A percentile compares a stretch with the other conserved stretches of the same genome.
These are phyloP conservation scores for Hyphopichia pseudoburtonii DNA, from an alignment of 1,139 yeast genomes.

Conservation along the genomic window DNA sequence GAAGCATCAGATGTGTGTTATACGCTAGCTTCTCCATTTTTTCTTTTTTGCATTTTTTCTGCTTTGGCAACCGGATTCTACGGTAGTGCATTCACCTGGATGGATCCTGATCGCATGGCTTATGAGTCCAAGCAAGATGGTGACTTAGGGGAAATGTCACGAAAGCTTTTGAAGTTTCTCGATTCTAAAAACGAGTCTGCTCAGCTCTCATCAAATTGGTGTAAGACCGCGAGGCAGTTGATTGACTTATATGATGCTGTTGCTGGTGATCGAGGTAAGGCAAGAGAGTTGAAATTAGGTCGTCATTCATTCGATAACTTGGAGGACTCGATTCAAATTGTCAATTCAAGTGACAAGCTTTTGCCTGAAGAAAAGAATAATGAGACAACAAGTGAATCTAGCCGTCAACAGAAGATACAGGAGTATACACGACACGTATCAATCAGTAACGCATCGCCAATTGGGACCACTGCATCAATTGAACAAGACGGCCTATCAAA, in stretches of 20 bases:
- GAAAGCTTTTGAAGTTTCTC: conserved; percentile 2
- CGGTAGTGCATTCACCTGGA: conserved; percentile 7
- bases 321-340: conserved; percentile 7
- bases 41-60: conserved; percentile 5
- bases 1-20: not conserved
- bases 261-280: conserved; percentile 3
- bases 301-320: conserved; percentile 4
- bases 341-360: not conserved
- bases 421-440: not conserved
- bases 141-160: conserved; percentile 1
- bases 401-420: not conserved
- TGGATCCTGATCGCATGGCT: conserved; percentile 5
- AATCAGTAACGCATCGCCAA: not conserved
- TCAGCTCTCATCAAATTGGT: conserved; percentile 4
- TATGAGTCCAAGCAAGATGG: conserved; percentile 2
- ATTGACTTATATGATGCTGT: conserved; percentile 7
- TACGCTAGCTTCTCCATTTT: conserved; percentile 6
- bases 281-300: conserved; percentile 6
- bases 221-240: conserved; percentile 4
- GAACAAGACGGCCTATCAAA: too few relatives aligned
- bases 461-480: not conserved
- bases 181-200: conserved; percentile 1
- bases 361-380: conserved; percentile 1
- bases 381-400: not conserved
- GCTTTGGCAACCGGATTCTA: conserved; percentile 6